Base-by-base conservation (phyloP, 257 asterid genomes). In the Ocimum tenuiflorum region DNA sequence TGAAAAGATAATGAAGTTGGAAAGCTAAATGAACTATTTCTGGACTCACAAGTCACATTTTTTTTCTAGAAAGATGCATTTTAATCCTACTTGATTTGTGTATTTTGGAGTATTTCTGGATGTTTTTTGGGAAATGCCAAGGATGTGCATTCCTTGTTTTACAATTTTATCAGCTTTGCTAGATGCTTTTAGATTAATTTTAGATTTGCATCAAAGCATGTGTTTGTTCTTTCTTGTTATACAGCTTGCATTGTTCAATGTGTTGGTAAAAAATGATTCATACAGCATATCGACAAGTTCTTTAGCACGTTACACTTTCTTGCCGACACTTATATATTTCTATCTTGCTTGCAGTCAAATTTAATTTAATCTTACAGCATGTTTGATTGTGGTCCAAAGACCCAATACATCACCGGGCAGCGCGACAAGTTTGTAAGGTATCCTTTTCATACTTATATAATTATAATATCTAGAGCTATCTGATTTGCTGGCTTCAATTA, bases 371-470 rank as follows among this genome's bases (percentile, higher is more conserved):
- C 68, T 36, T 67, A 31, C 72, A 76, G 76, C 65, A 92, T 92
- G 99, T 87, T 83, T 72, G 99, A 92, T 71, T 83, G 82, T 50
- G 82, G 88, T 51, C 73, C 95, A 72, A 88, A 85, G 86, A 70
- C 86, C 67, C 95, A 85, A 35, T 87, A 81, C 73, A 65, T 81
- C 45, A 52, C 75, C 54, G 94, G 95, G 50, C 94, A 87, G 84
- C 83, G 88, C 19, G 99, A 92, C 80, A 87, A 85, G 78, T 92
- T 92, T 75, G 78, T 81, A 68, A 92, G 99, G 99, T 92, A 85
- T 46, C 23, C 22, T 45, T 35, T 69, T 69, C 31, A 36, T 45
- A 18, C 63, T 73, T 50, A n/a, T 43, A 17, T 54, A 43, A 9
- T 19, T 54, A 9, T 56, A n/a, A n/a, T n/a, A 47, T 61, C 12